Base-by-base conservation (phyloP, 371 early-diverging fungal species). In the Mortierella sp. region DNA sequence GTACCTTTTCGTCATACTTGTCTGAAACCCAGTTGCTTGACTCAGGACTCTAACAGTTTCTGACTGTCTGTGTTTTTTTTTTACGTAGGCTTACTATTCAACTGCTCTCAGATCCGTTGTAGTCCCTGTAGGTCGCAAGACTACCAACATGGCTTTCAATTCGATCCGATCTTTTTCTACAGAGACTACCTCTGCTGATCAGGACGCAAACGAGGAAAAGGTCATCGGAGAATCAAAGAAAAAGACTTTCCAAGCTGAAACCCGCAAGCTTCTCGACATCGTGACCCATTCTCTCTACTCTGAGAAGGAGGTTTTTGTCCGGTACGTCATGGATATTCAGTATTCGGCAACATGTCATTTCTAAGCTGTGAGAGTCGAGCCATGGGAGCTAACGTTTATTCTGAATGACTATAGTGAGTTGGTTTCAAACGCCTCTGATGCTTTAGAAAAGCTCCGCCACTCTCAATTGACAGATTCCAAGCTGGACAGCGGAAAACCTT, bases 351-450 rank as follows among this genome's bases (percentile, higher is more conserved):
- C 24, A 6, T 49, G 5, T 6, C 5, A 20, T 20, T 49, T 20
- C 5, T 1, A 49, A 6, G 49, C 0, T 16, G 49, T 3, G 6
- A 20, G 16, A 6, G 49, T 6, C 5, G 14, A 60, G 18, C 1
- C 57, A 57, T 24, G 24, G 9, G 14, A 14, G 8, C 26, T 32
- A 24, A 37, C 26, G 22, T 51, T 16, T 59, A 22, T 11, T 18
- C 22, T 35, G 20, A 14, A 28, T 20, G 40, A 89, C 11, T 40
- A 22, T 68, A 92, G 99, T 69, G 99, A 99, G 84, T 88, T 99
- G 61, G 93, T 99, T 28, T 97, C 98, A 12, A 99, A 99, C 81
- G 96, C 98, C 26, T 94, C 97, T n/a, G 99, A 99, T 90, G 99
- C 99, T 16, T 86, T 97, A 52, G 98, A 99, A 87, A 99, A 99